phyloP scores from a whole-genome alignment of 2,329 filamentous ascomycete genomes.

The Aspergillus chevalieri region DNA sequence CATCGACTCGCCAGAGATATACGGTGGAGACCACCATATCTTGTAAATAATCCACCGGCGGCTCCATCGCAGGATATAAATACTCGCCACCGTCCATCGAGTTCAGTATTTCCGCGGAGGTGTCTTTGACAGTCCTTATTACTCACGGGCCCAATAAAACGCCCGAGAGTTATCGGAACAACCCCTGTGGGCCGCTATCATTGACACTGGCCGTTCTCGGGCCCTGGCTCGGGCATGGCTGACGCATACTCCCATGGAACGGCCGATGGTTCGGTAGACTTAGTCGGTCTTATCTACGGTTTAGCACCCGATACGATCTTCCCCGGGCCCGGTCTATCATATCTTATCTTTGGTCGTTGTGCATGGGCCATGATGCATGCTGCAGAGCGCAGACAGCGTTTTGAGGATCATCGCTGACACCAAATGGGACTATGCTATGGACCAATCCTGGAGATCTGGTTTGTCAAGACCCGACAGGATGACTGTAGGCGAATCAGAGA shows the following conservation, averaged over 20 bases:
- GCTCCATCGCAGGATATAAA: not conserved
- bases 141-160: not conserved
- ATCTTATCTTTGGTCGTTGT: not conserved
- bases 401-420: not conserved
- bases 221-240: too few relatives aligned
- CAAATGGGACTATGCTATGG: not conserved
- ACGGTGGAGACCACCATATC: not conserved
- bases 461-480: not conserved
- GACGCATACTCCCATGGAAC: not conserved
- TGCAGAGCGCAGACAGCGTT: not conserved
- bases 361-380: not conserved
- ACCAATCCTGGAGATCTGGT: not conserved
- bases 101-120: not conserved
- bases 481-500: not conserved
- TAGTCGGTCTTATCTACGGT: not conserved
- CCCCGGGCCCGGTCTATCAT: not conserved
- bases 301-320: not conserved
- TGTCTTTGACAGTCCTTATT: not conserved
- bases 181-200: not conserved
- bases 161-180: not conserved
- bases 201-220: not conserved
- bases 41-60: not conserved
- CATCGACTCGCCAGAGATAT: not conserved
- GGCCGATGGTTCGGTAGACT: not conserved
- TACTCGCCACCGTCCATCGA: not conserved